These are phyloP conservation scores for Starmerella ratchasimensis DNA, from an alignment of 805 yeast species.

Conservation along the genomic window DNA sequence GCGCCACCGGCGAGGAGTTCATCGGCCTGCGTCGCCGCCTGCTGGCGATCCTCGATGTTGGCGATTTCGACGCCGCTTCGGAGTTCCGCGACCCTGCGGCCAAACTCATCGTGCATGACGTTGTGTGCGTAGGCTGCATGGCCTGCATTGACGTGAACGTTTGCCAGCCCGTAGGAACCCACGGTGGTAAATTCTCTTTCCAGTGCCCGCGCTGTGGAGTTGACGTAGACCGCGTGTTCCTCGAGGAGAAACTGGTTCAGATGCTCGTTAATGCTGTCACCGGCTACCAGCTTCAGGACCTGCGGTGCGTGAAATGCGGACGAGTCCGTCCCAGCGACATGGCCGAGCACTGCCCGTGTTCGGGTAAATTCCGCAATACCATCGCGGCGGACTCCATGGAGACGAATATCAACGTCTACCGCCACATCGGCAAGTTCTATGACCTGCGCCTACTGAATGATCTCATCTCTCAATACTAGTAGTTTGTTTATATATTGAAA, in stretches of 20 bases:
- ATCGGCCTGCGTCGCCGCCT: conserved; percentile 63
- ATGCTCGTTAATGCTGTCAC: conserved; percentile 44
- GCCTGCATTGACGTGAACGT: conserved; percentile 64
- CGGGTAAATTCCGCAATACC: conserved; percentile 38
- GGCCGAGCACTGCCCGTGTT: conserved; percentile 67
- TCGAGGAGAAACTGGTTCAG: conserved; percentile 69
- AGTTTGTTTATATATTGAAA: background rate
- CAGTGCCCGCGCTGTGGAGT: conserved; percentile 40
- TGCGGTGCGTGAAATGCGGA: conserved; percentile 65
- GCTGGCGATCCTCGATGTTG: conserved; percentile 57
- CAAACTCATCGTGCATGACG: conserved; percentile 48
- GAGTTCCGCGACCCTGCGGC: conserved; percentile 62
- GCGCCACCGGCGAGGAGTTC: conserved; percentile 55
- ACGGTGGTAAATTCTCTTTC: conserved; percentile 39
- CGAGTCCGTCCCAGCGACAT: conserved; percentile 52
- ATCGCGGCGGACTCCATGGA: conserved; percentile 23
- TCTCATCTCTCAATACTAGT: conserved; percentile 13
- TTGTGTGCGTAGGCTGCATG: conserved; percentile 71
- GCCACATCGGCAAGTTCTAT: conserved; percentile 45
- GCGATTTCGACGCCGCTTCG: conserved; percentile 72
- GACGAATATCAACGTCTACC: conserved; percentile 36
- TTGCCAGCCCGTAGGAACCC: conserved; percentile 35
- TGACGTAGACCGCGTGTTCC: conserved; percentile 46
- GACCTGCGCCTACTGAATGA: conserved; percentile 44
- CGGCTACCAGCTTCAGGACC: conserved; percentile 64